Evolutionary conservation across 257 asterid genomes (phyloP), one percentile per base, ranked within the genome.

Genomic region (Solanum lycopersicoides): DNA sequence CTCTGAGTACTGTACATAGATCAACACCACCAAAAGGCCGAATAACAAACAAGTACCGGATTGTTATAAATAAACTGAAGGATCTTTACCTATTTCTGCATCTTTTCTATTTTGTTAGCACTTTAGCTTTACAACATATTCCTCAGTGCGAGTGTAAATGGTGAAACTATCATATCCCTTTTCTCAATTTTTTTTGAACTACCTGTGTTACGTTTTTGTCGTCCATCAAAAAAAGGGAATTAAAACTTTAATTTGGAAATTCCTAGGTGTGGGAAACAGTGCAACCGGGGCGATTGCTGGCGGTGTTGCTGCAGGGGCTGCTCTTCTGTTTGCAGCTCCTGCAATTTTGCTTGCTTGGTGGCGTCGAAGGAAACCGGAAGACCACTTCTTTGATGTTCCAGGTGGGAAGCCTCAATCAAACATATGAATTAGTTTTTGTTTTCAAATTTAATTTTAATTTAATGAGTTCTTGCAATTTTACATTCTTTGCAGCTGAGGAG

Each of bases 231-330:
- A 74, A 47, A 50, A 47, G 60, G 60, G 2, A 47, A 9, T 4
- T 28, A 30, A 35, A 16, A 34, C 69, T 72, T 13, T 21, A 71
- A 86, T n/a, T 20, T 71, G 83, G 86, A 63, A 71, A 63, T 18
- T 32, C 53, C 37, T 82, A 94, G 90, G 94, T 95, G 95, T 92
- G 88, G 91, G 94, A n/a, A 92, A 92, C 86, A 85, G 98, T 89
- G 95, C 93, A 56, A 94, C 98, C 39, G 97, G 95, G 35, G 96
- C 98, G 85, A 96, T 94, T 90, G 98, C 98, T 63, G 98, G 98
- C 89, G 98, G 97, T 82, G 97, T 94, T 87, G 96, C 98, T 90
- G 98, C 98, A 37, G 97, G 95, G 35, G 99, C 98, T 23, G 97
- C 99, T 83, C 95, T 95, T 89, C 91, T 96, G n/a, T 95, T 95